These are phyloP conservation scores for Metrosideros polymorpha DNA, from an alignment of 441 rosid genomes.

Conservation along the genomic window DNA sequence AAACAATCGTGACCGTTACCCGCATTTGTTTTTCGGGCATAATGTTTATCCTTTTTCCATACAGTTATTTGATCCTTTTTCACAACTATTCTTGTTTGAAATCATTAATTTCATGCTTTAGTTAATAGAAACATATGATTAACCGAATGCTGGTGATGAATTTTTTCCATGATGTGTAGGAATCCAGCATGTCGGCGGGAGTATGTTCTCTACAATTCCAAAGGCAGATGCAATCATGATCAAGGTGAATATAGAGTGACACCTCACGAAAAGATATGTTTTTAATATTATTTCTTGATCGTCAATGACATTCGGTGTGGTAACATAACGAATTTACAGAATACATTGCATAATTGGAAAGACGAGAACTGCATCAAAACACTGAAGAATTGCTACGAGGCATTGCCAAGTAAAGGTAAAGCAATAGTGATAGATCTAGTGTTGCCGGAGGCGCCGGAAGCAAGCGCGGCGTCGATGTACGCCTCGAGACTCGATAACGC, in stretches of 20 bases:
- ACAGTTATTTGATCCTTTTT: not conserved
- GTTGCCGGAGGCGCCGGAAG: slow-evolving; percentile 10
- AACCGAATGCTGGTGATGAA: not conserved
- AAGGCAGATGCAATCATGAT: slow-evolving; percentile 15
- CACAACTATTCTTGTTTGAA: not conserved
- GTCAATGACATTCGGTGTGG: not conserved
- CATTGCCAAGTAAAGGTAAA: slow-evolving; percentile 23
- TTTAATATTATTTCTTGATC: not conserved
- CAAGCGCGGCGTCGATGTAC: not conserved
- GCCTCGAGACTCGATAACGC: slow-evolving; percentile 8
- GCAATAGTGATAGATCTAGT: slow-evolving; percentile 21
- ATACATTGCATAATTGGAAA: slow-evolving; percentile 31
- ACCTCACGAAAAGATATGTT: not conserved
- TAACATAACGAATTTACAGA: slow-evolving; percentile 1
- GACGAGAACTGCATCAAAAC: slow-evolving; percentile 29
- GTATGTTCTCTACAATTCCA: slow-evolving; percentile 7
- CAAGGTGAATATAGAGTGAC: slow-evolving; percentile 4
- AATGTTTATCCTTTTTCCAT: too few relatives aligned
- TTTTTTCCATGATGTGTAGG: not conserved
- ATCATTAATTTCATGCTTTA: not conserved
- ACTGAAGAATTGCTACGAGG: slow-evolving; percentile 30
- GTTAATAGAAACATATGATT: not conserved
- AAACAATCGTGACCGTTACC: too few relatives aligned
- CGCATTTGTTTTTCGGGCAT: too few relatives aligned
- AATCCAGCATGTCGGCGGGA: slow-evolving; percentile 13